These are phyloP conservation scores for Leccinum holopus DNA, from an alignment of 1,284 basidiomycete genomes.

Conservation along the genomic window DNA sequence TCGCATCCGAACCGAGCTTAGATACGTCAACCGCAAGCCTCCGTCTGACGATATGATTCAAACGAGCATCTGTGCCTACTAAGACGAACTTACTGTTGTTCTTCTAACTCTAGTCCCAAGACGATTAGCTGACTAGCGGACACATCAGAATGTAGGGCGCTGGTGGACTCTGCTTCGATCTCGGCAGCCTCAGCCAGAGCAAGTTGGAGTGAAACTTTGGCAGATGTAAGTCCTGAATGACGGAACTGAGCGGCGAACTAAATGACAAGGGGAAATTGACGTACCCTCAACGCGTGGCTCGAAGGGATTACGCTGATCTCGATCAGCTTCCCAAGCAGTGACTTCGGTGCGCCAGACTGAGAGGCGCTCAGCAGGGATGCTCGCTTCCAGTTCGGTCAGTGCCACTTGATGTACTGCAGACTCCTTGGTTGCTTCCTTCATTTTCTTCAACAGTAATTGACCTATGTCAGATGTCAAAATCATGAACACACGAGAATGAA, in stretches of 20 bases:
- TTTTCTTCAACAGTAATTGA: not conserved
- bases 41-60: not conserved
- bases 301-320: not conserved
- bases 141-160: not conserved
- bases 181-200: not conserved
- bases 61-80: not conserved
- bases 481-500: not conserved
- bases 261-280: not conserved
- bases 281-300: not conserved
- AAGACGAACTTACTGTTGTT: not conserved
- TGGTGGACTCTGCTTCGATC: not conserved
- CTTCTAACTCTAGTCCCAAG: not conserved
- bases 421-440: not conserved
- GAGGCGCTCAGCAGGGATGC: not conserved
- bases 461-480: not conserved
- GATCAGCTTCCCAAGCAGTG: not conserved
- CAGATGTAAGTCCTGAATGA: not conserved
- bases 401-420: not conserved
- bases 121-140: not conserved
- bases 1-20: not conserved
- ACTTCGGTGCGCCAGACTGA: not conserved
- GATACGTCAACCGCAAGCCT: not conserved
- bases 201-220: not conserved
- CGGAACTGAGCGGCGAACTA: not conserved
- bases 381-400: not conserved